A percentile compares a stretch with the other conserved stretches of the same genome.
phyloP scores from a whole-genome alignment of 257 asterid species.

The Solanum rostratum region DNA sequence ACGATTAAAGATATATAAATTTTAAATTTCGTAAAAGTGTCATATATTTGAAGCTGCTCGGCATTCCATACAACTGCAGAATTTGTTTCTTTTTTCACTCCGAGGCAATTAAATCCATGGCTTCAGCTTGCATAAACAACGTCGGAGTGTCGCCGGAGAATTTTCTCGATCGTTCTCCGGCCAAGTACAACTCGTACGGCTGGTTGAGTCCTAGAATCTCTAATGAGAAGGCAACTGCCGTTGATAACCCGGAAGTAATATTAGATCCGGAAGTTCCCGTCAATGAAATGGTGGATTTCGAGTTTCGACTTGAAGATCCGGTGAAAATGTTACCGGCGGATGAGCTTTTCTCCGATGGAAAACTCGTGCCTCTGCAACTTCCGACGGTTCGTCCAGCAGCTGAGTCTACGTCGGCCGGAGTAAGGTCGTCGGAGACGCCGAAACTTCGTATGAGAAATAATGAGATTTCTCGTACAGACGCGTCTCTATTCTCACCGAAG shows the following conservation, averaged over 20 bases:
- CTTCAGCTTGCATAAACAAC: constrained; percentile 62
- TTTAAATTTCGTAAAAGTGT: too few relatives aligned
- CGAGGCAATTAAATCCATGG: constrained; percentile 15
- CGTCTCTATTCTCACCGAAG: constrained; percentile 28
- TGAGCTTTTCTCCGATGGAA: constrained; percentile 36
- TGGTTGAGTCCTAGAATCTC: constrained; percentile 52
- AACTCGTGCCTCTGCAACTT: constrained; percentile 21
- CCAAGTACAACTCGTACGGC: constrained; percentile 35
- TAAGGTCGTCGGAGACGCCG: not conserved
- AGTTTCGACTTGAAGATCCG: constrained; percentile 29
- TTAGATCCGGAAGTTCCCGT: constrained; percentile 13
- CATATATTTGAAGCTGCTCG: not conserved
- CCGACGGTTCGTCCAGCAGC: constrained; percentile 1
- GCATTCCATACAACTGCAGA: not conserved
- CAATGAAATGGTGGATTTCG: constrained; percentile 21
- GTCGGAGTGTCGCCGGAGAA: constrained; percentile 47
- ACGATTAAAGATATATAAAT: too few relatives aligned
- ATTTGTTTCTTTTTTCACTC: not conserved
- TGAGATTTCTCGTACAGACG: constrained; percentile 15
- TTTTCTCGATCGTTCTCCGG: constrained; percentile 38
- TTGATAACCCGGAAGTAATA: not conserved
- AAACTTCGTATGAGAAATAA: constrained; percentile 5
- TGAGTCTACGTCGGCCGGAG: not conserved
- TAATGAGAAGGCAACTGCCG: not conserved
- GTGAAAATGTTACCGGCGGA: constrained; percentile 36